Conservation (phyloP, 495 filamentous ascomycete genomes). For the Annulohypoxylon bovei region DNA sequence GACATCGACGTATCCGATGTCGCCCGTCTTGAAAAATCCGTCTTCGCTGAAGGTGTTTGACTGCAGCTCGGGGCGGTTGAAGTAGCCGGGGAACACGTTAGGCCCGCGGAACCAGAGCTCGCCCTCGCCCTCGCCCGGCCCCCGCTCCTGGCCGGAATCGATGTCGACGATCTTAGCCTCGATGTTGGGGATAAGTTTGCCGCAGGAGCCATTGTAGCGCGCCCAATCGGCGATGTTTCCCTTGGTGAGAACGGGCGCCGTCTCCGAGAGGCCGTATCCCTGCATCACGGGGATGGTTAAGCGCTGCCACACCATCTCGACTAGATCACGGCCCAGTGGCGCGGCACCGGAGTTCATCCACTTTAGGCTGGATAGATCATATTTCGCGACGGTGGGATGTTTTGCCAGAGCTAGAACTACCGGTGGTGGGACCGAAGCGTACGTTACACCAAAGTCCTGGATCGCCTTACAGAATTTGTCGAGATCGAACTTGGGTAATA, state of each 20-base stretch:
- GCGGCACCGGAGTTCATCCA: conserved; percentile 93
- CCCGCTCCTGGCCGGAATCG: conserved; percentile 51
- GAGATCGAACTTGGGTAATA: conserved; percentile 88
- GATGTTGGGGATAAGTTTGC: conserved; percentile 81
- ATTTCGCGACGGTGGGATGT: conserved; percentile 76
- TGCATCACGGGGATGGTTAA: conserved; percentile 77
- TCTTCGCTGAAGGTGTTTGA: conserved; percentile 71
- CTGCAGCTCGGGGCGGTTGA: conserved; percentile 74
- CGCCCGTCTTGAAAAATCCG: conserved; percentile 87
- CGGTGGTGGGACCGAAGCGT: conserved; percentile 85
- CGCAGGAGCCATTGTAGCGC: conserved; percentile 80
- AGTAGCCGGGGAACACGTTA: conserved; percentile 81
- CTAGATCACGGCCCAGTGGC: conserved; percentile 83
- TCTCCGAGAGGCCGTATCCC: conserved; percentile 67
- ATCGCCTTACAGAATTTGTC: conserved; percentile 79
- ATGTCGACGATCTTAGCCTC: conserved; percentile 81
- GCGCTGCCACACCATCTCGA: conserved; percentile 78
- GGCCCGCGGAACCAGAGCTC: conserved; percentile 84
- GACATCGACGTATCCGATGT: conserved; percentile 69
- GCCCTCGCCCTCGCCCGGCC: conserved; percentile 49
- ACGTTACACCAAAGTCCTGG: conserved; percentile 79
- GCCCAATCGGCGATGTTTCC: conserved; percentile 83
- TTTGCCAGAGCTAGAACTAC: conserved; percentile 84
- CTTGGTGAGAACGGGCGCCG: conserved; percentile 60
- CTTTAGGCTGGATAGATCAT: conserved; percentile 79